Base-by-base conservation (phyloP, 2,329 filamentous ascomycete species). In the Dothiorella sarmentorum region DNA sequence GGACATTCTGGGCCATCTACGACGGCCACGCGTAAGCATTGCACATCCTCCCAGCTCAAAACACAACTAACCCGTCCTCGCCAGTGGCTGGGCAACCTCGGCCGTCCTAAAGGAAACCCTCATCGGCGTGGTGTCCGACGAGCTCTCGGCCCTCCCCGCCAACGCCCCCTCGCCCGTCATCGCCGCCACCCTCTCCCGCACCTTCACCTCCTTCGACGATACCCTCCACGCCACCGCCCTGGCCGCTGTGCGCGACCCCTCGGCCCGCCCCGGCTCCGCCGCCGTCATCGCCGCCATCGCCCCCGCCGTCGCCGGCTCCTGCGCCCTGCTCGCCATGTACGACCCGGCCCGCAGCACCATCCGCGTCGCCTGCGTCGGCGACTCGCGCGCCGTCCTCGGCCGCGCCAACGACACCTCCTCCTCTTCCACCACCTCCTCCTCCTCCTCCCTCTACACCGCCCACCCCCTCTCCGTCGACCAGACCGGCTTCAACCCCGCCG, bases 351-450 rank as follows among this genome's bases (percentile, higher is more conserved):
- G 75, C 1, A 75, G 76, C 4, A 81, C 75, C 0, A 71, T 90
- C 0, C 81, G 82, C 22, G 84, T 87, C 2, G 87, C 87, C 0
- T 85, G 84, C 61, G 82, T 82, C 0, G 87, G 87, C 0, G 86
- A 90, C 71, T 88, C 84, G 0, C 79, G 86, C 33, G 85, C 85
- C 10, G 84, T 89, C 0, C 75, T 88, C 0, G 86, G 85, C 1
- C 69, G 75, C 61, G 76, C 78, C 71, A 75, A 78, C 11, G 55
- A 72, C 0, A 67, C 75, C 0, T 57, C 64, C 7, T 72, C 75
- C 0, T 74, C 70, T 18, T 88, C 85, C 75, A 69, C 76, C 2
- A 75, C 79, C 0, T 76, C 78, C 5, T 74, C 81, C 1, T 76
- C 90, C 15, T 87, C 85, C 10, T n/a, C n/a, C n/a, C n/a, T 70